Conservation (phyloP, 2,329 filamentous ascomycete genomes). For the Aspergillus glaucus region DNA sequence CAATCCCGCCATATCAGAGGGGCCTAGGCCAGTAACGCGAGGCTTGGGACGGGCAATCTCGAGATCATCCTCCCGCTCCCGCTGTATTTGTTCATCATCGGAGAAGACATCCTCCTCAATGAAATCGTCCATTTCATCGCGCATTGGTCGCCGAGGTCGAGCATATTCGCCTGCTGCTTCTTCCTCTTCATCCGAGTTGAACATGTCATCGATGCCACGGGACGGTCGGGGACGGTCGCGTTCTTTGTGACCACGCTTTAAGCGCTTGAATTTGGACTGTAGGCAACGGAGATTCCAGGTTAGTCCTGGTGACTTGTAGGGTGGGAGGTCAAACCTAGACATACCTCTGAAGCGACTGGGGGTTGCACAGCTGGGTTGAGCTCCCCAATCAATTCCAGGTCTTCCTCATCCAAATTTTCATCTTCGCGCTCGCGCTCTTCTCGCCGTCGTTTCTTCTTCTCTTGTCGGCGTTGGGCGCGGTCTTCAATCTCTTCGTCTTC, state of each 20-base stretch:
- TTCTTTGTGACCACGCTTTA: constrained; percentile 83
- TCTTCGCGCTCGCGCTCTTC: constrained; percentile 78
- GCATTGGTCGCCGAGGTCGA: constrained; percentile 50
- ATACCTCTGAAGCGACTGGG: constrained; percentile 63
- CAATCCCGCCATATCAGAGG: constrained; percentile 74
- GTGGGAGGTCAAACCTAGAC: constrained; percentile 15
- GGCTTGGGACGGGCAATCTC: constrained; percentile 79
- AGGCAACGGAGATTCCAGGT: constrained; percentile 4
- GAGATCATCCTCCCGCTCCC: constrained; percentile 77
- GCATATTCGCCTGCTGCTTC: constrained; percentile 49
- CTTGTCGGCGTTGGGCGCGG: constrained; percentile 54
- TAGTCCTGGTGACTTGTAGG: constrained; percentile 1
- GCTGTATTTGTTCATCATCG: constrained; percentile 65
- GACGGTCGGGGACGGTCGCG: constrained; percentile 51
- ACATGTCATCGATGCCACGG: constrained; percentile 82
- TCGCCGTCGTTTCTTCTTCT: constrained; percentile 69
- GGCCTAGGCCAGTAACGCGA: constrained; percentile 58
- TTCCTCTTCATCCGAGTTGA: constrained; percentile 88
- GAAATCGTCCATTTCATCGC: constrained; percentile 87
- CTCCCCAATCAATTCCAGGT: constrained; percentile 89
- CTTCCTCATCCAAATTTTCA: constrained; percentile 82
- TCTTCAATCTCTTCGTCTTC: constrained; percentile 77
- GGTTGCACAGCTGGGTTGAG: constrained; percentile 65
- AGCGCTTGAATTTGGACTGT: constrained; percentile 87
- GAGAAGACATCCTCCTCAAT: constrained; percentile 94